Evolutionary conservation across 139 green algal species (phyloP), one percentile per base, ranked within the genome.

Genomic region (Tetraselmis striata): DNA sequence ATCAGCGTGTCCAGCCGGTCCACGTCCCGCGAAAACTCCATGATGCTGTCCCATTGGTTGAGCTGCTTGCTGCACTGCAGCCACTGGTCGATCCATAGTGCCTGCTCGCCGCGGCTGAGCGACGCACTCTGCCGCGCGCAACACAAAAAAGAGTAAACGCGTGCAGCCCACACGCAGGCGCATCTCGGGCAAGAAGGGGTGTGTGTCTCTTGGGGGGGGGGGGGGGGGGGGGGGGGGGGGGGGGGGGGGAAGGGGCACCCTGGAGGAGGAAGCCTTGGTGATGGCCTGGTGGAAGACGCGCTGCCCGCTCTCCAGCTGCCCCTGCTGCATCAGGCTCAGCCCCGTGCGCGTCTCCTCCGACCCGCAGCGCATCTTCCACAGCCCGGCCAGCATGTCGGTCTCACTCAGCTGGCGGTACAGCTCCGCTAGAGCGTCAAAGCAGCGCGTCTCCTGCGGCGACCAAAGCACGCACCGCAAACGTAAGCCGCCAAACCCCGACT

Each of bases 21-120:
- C 1, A 94, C 90, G 11, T 45, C 45, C 23, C 85, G 59, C 1
- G 88, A 92, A 67, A 97, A 98, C 83, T 98, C 94, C 0, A 86
- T 76, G 28, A 99, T 80, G 0, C 90, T 81, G 30, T 98, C 95
- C 97, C 97, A 99, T 84, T 98, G 95, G 84, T 93, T 95, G 45
- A 99, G 92, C 85, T 96, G 83, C 82, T 88, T 86, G 31, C 88
- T 89, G 83, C 89, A 95, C 1, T 80, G 28, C 32, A 98, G 80
- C 92, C 97, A 99, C 84, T 97, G 89, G 79, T 94, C 84, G 75
- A 95, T 89, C 94, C 94, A 97, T 28, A 96, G 80, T n/a, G 83
- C 87, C 86, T 95, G 85, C 85, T 97, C 94, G 0, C 84, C 88
- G 79, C 94, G 94, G 25, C 77, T 86, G 23, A 81, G 27, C 79